A percentile compares a stretch with the other conserved stretches of the same genome.
phyloP scores from a whole-genome alignment of 1,284 basidiomycete species.

The Irpex lacteus region DNA sequence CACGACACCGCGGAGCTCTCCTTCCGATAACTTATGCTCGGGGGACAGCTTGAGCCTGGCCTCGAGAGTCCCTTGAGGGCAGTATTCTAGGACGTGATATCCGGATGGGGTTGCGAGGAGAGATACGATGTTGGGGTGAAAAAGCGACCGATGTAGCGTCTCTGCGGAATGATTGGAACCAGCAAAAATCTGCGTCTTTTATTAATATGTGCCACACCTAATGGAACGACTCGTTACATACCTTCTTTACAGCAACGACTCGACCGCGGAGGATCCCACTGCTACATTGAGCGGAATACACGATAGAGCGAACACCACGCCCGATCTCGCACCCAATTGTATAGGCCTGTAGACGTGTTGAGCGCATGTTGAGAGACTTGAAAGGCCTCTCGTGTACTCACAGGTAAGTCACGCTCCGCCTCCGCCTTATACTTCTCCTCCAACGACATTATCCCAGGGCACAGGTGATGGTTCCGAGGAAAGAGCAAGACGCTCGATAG shows the following conservation, averaged over 20 bases:
- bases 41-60: constrained; percentile 27
- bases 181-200: constrained; percentile 6
- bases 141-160: constrained; percentile 38
- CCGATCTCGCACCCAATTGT: constrained; percentile 35
- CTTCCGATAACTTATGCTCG: constrained; percentile 28
- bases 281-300: constrained; percentile 40
- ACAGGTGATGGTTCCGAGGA: background rate
- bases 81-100: constrained; percentile 45
- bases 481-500: background rate
- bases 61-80: constrained; percentile 38
- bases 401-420: background rate
- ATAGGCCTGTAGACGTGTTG: constrained; percentile 34
- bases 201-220: constrained; percentile 6
- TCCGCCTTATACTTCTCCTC: background rate
- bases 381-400: background rate
- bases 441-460: background rate
- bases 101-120: constrained; percentile 41
- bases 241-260: constrained; percentile 41
- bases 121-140: constrained; percentile 50
- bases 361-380: background rate
- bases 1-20: constrained; percentile 35
- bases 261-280: constrained; percentile 39
- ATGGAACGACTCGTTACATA: constrained; percentile 18
- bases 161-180: constrained; percentile 16
- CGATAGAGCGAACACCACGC: constrained; percentile 24